Conservation (phyloP, 2,329 filamentous ascomycete species). For the Fusarium newnesense region DNA sequence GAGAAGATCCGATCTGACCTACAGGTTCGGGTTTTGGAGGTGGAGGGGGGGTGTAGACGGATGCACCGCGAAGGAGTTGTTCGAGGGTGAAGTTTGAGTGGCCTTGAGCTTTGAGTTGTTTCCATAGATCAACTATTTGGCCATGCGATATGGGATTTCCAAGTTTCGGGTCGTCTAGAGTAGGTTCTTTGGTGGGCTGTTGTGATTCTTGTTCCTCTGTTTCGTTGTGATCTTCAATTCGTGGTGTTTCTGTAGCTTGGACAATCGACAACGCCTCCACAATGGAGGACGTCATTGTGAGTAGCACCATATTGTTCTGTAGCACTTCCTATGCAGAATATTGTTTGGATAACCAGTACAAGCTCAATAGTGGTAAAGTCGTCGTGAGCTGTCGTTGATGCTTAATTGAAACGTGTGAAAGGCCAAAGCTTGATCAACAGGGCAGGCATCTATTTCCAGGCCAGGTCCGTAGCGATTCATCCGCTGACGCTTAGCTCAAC, state of each 20-base stretch:
- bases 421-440: slow-evolving; percentile 3
- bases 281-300: slow-evolving; percentile 78
- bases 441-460: slow-evolving; percentile 24
- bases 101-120: slow-evolving; percentile 54
- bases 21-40: slow-evolving; percentile 82
- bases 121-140: slow-evolving; percentile 73
- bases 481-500: slow-evolving; percentile 25
- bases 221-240: slow-evolving; percentile 28
- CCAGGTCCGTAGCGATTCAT: slow-evolving; percentile 26
- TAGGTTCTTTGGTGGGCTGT: slow-evolving; percentile 59
- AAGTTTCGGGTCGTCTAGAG: slow-evolving; percentile 59
- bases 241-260: slow-evolving; percentile 21
- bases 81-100: slow-evolving; percentile 67
- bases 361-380: neutral
- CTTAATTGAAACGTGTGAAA: neutral
- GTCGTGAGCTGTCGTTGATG: neutral
- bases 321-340: fast-evolving
- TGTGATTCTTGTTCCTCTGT: slow-evolving; percentile 14
- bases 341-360: no score
- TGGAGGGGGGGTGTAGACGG: slow-evolving; percentile 81
- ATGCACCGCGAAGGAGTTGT: slow-evolving; percentile 75
- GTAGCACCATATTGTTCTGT: slow-evolving; percentile 70
- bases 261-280: slow-evolving; percentile 67
- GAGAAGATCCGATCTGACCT: slow-evolving; percentile 50
- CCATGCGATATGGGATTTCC: slow-evolving; percentile 78